phyloP scores from a whole-genome alignment of 495 filamentous ascomycete species.

The Clavariopsis aquatica region DNA sequence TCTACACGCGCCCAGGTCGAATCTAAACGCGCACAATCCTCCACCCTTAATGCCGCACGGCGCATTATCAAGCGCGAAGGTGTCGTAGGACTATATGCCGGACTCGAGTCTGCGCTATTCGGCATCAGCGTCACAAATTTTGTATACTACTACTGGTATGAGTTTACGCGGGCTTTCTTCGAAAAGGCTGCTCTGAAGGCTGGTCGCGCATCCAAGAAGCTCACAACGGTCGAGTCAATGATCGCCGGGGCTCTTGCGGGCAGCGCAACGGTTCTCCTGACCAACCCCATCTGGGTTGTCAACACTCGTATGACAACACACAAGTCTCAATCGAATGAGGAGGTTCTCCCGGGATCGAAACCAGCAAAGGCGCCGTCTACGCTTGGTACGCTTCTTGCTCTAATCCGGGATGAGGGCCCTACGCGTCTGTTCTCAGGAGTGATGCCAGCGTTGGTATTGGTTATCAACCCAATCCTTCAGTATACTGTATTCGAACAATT shows the following conservation, averaged over 20 bases:
- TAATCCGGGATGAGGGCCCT: constrained; percentile 79
- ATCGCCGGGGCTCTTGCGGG: constrained; percentile 94
- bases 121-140: constrained; percentile 99
- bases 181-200: constrained; percentile 74
- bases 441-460: constrained; percentile 85
- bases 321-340: constrained; percentile 59
- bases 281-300: constrained; percentile 98
- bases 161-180: constrained; percentile 90
- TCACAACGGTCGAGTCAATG: constrained; percentile 89
- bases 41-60: constrained; percentile 75
- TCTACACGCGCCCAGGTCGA: constrained; percentile 98
- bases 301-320: constrained; percentile 98
- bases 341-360: constrained; percentile 52
- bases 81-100: constrained; percentile 80
- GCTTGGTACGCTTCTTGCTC: constrained; percentile 70
- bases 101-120: constrained; percentile 87
- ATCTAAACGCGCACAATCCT: constrained; percentile 83
- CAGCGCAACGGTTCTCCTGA: constrained; percentile 88
- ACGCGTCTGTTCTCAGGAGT: constrained; percentile 87
- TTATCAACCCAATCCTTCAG: constrained; percentile 97
- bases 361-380: constrained; percentile 62
- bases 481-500: constrained; percentile 99
- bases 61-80: constrained; percentile 92
- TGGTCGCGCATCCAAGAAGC: constrained; percentile 76
- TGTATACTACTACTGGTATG: constrained; percentile 99